Conservation (phyloP, 768 basidiomycete species). For the Boletus vermiculosoides region DNA sequence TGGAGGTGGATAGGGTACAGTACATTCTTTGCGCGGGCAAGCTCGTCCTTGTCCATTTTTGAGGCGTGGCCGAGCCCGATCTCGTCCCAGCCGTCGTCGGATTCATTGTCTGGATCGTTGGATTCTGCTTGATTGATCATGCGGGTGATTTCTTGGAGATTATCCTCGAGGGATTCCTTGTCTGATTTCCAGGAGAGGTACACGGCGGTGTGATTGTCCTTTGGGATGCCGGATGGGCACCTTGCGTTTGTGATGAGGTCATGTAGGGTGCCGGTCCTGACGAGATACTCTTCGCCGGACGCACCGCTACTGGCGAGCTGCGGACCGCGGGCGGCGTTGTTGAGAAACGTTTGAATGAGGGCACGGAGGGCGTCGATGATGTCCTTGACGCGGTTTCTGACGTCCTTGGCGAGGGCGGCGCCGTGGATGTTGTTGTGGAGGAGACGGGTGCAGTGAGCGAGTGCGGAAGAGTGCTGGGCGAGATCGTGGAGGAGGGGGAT, state of each 20-base stretch:
- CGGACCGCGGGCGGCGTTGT: conserved; percentile 28
- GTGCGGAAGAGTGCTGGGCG: conserved; percentile 44
- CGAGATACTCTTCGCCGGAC: conserved; percentile 47
- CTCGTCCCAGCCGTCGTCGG: conserved; percentile 65
- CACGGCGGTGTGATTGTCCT: conserved; percentile 58
- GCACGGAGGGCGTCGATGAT: conserved; percentile 45
- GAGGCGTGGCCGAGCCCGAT: conserved; percentile 45
- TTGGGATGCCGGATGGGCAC: conserved; percentile 47
- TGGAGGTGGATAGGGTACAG: conserved; percentile 7
- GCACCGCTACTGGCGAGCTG: conserved; percentile 14
- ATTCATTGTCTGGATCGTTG: conserved; percentile 14
- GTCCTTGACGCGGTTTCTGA: conserved; percentile 37
- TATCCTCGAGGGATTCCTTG: conserved; percentile 59
- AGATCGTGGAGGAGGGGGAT: conserved; percentile 54
- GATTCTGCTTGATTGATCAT: conserved; percentile 45
- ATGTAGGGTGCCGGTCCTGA: conserved; percentile 59
- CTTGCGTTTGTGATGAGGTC: conserved; percentile 55
- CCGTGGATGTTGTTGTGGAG: conserved; percentile 45
- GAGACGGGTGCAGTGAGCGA: conserved; percentile 50
- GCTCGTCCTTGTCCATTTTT: conserved; percentile 49
- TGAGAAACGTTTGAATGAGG: conserved; percentile 45
- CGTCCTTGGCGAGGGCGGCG: conserved; percentile 44
- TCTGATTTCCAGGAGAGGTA: conserved; percentile 50
- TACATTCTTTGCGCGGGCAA: conserved; percentile 62
- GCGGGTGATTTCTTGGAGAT: conserved; percentile 52